Evolutionary conservation across 176 grass and related monocot species (phyloP).

Genomic region (Pontederia paniculata): DNA sequence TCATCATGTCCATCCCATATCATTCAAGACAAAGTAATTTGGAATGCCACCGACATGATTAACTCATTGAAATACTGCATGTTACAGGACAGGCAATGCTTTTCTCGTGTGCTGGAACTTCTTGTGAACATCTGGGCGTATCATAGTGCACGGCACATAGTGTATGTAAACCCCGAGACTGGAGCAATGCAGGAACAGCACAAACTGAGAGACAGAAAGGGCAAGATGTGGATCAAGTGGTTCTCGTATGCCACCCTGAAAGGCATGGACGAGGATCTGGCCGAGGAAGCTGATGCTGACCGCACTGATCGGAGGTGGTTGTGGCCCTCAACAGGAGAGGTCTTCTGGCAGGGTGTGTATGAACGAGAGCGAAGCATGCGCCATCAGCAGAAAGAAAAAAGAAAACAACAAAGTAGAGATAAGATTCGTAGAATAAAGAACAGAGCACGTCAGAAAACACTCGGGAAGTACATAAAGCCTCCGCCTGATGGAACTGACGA

Average conservation of each 20-base stretch:
- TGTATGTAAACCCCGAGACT: conserved; percentile 69
- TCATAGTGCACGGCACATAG: conserved; percentile 66
- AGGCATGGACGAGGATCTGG: conserved; percentile 88
- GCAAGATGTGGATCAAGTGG: conserved; percentile 65
- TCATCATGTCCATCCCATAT: conserved; percentile 4
- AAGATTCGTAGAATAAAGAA: conserved; percentile 80
- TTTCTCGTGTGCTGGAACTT: conserved; percentile 71
- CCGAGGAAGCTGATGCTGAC: conserved; percentile 66
- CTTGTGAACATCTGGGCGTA: conserved; percentile 89
- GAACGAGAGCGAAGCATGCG: conserved; percentile 67
- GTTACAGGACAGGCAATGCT: conserved; percentile 73
- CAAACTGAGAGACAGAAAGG: conserved; percentile 32
- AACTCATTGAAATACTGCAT: background rate
- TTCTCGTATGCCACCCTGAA: conserved; percentile 69
- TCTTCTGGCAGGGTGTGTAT: conserved; percentile 78
- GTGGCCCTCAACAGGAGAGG: conserved; percentile 74
- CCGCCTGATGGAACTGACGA: conserved; percentile 28
- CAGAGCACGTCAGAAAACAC: conserved; percentile 61
- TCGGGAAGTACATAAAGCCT: conserved; percentile 81
- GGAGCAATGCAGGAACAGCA: conserved; percentile 84
- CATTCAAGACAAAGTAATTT: conserved; percentile 5
- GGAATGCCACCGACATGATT: too few species aligned
- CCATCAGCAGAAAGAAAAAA: conserved; percentile 64
- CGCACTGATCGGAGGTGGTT: conserved; percentile 43
- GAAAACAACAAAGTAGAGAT: conserved; percentile 60